phyloP scores from a whole-genome alignment of 495 filamentous ascomycete genomes.

The Penicillium pulvis region DNA sequence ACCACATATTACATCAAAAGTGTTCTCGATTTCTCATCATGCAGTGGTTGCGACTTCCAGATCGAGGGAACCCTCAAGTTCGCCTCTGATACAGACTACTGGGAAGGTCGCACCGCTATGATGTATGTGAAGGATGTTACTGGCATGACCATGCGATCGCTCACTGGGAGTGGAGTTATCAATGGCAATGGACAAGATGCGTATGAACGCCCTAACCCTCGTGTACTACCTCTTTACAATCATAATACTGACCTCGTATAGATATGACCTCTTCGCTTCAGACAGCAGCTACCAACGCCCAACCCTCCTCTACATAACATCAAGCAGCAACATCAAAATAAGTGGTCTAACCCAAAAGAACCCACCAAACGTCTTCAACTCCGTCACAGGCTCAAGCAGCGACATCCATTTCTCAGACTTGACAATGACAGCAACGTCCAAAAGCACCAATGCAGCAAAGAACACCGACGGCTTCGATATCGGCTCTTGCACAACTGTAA shows the following conservation, averaged over 20 bases:
- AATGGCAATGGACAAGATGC: constrained; percentile 50
- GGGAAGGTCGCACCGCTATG: constrained; percentile 42
- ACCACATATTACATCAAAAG: constrained; percentile 45
- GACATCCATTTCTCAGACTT: constrained; percentile 38
- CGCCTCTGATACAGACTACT: constrained; percentile 36
- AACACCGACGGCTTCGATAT: constrained; percentile 52
- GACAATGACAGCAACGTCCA: constrained; percentile 37
- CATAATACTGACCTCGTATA: constrained; percentile 1
- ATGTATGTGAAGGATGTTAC: constrained; percentile 37
- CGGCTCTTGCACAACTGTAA: constrained; percentile 42
- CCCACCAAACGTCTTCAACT: constrained; percentile 49
- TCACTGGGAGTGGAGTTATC: constrained; percentile 43
- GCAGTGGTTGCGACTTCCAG: constrained; percentile 43
- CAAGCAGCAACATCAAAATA: constrained; percentile 35
- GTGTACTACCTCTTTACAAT: too few relatives aligned
- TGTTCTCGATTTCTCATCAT: constrained; percentile 40
- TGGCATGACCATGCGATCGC: constrained; percentile 38
- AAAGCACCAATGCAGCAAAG: constrained; percentile 38
- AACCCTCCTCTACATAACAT: constrained; percentile 45
- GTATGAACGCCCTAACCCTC: constrained; percentile 13
- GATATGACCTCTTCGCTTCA: constrained; percentile 40
- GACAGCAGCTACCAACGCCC: constrained; percentile 40
- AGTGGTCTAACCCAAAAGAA: constrained; percentile 39
- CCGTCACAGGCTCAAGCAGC: constrained; percentile 33
- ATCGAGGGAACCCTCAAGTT: constrained; percentile 45